Conservation (phyloP, 2,329 filamentous ascomycete genomes). For the Cladosporium halotolerans region DNA sequence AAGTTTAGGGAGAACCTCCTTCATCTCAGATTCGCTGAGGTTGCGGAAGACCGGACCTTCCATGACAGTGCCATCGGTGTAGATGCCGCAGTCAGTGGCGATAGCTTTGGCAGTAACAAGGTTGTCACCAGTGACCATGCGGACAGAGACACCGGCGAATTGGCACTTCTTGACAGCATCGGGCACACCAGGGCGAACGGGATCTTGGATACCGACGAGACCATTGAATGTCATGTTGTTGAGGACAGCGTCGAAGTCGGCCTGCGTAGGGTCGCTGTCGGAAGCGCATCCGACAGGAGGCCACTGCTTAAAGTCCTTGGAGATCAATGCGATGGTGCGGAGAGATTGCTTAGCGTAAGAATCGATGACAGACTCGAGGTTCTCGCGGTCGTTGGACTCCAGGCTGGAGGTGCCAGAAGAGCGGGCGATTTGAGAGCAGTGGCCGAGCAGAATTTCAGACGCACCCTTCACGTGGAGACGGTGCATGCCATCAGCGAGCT, state of each 20-base stretch:
- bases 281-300: conserved; percentile 59
- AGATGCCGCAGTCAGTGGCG: conserved; percentile 66
- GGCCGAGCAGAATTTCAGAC: conserved; percentile 44
- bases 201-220: conserved; percentile 69
- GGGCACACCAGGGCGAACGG: conserved; percentile 60
- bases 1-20: conserved; percentile 53
- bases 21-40: conserved; percentile 40
- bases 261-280: conserved; percentile 57
- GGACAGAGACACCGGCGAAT: conserved; percentile 62
- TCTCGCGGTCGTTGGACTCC: conserved; percentile 51
- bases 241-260: conserved; percentile 64
- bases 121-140: conserved; percentile 71
- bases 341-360: conserved; percentile 74
- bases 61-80: conserved; percentile 38
- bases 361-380: conserved; percentile 62
- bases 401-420: conserved; percentile 51
- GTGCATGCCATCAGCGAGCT: conserved; percentile 47
- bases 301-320: conserved; percentile 77
- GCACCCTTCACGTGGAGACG: conserved; percentile 51
- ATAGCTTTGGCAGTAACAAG: conserved; percentile 69
- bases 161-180: conserved; percentile 62
- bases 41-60: conserved; percentile 42
- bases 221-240: conserved; percentile 67
- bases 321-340: conserved; percentile 76
- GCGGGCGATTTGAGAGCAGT: conserved; percentile 48